A percentile compares a stretch with the other conserved stretches of the same genome.
Conservation (phyloP, 495 filamentous ascomycete species). For the Penicillium argentinense region DNA sequence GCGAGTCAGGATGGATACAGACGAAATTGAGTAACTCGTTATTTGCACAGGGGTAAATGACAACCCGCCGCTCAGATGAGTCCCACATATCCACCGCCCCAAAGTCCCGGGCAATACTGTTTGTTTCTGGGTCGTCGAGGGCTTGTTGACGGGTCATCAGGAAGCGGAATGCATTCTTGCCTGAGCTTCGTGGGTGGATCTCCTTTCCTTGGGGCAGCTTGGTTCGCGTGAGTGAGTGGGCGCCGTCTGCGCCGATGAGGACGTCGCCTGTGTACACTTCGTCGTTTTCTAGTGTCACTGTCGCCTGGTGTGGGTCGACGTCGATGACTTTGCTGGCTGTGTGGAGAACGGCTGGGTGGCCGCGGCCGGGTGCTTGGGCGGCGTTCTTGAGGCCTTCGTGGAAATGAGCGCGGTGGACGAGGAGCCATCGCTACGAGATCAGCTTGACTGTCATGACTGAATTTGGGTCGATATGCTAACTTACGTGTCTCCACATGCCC, state of each 20-base stretch:
- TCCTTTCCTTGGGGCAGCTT: slow-evolving; percentile 34
- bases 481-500: slow-evolving; percentile 40
- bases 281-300: slow-evolving; percentile 41
- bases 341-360: slow-evolving; percentile 41
- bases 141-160: slow-evolving; percentile 46
- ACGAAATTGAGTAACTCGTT: slow-evolving; percentile 60
- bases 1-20: slow-evolving; percentile 53
- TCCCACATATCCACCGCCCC: slow-evolving; percentile 53
- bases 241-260: slow-evolving; percentile 54
- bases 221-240: slow-evolving; percentile 46
- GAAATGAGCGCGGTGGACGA: slow-evolving; percentile 51
- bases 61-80: slow-evolving; percentile 48
- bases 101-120: slow-evolving; percentile 33
- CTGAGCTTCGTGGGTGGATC: slow-evolving; percentile 43
- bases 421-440: slow-evolving; percentile 44
- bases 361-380: slow-evolving; percentile 39
- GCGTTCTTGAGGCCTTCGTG: slow-evolving; percentile 47
- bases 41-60: slow-evolving; percentile 59
- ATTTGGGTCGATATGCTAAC: slow-evolving; percentile 4
- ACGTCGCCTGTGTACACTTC: slow-evolving; percentile 40
- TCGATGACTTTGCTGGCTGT: slow-evolving; percentile 42
- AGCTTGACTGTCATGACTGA: neutral
- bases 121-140: slow-evolving; percentile 46
- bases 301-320: slow-evolving; percentile 43
- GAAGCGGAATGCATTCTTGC: slow-evolving; percentile 64